A percentile compares a stretch with the other conserved stretches of the same genome.
Conservation (phyloP, 2,329 filamentous ascomycete genomes). For the Cryphonectria naterciae region DNA sequence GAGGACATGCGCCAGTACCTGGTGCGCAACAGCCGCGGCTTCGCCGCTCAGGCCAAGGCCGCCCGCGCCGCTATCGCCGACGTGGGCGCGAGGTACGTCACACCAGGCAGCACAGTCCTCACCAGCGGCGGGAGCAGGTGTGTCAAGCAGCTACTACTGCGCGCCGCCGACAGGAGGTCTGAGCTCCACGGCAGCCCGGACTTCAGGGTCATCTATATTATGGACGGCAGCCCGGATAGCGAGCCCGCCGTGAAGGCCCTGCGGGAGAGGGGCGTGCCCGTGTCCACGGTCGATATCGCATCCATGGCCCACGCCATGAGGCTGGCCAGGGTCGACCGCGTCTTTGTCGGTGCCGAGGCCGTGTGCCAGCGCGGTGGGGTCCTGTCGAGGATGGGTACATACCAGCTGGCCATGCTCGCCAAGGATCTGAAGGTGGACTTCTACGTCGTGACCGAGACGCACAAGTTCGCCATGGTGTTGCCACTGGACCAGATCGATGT, state of each 20-base stretch:
- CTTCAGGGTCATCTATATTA: slow-evolving; percentile 84
- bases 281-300: slow-evolving; percentile 77
- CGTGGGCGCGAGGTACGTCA: slow-evolving; percentile 77
- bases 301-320: slow-evolving; percentile 78
- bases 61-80: slow-evolving; percentile 81
- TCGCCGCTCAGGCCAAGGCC: slow-evolving; percentile 84
- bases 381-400: slow-evolving; percentile 83
- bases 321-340: slow-evolving; percentile 67
- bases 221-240: slow-evolving; percentile 65
- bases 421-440: slow-evolving; percentile 68
- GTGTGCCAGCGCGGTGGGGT: slow-evolving; percentile 94
- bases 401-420: slow-evolving; percentile 83
- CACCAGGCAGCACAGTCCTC: slow-evolving; percentile 79
- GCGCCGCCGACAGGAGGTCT: slow-evolving; percentile 68
- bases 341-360: slow-evolving; percentile 76
- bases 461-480: slow-evolving; percentile 93
- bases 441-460: slow-evolving; percentile 91
- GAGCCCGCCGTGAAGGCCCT: slow-evolving; percentile 72
- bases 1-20: slow-evolving; percentile 82
- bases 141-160: slow-evolving; percentile 75
- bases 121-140: slow-evolving; percentile 88
- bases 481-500: slow-evolving; percentile 81
- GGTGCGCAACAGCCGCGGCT: slow-evolving; percentile 81
- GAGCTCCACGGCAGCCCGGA: slow-evolving; percentile 59
- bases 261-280: slow-evolving; percentile 74